Conservation (phyloP, 2,329 filamentous ascomycete species). For the Phyllosticta citribraziliensis region DNA sequence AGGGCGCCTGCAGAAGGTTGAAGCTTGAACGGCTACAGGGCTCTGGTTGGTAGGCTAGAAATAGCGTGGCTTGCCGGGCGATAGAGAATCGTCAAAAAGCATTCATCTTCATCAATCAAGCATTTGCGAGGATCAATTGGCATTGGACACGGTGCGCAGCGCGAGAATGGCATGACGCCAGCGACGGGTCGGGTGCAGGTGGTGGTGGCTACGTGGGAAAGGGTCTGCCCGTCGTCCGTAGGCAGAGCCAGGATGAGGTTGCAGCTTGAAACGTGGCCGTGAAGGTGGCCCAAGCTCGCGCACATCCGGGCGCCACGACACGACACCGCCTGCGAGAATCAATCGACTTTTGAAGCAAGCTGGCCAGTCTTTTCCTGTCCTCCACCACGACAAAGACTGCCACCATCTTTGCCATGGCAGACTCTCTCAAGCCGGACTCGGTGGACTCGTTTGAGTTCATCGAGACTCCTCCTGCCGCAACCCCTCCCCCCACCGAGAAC, state of each 20-base stretch:
- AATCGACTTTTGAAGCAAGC: conserved; percentile 1
- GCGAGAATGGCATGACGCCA: neutral
- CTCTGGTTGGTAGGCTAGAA: neutral
- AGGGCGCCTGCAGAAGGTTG: neutral
- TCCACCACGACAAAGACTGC: neutral
- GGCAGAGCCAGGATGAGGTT: neutral
- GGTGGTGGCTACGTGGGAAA: neutral
- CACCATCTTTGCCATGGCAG: conserved; percentile 17
- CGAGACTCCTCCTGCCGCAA: conserved; percentile 49
- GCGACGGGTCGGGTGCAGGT: neutral
- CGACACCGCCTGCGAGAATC: neutral
- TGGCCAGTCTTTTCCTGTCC: conserved; percentile 28
- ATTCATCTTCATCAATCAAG: neutral
- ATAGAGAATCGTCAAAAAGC: neutral
- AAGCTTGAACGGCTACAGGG: neutral
- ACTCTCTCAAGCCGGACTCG: conserved; percentile 27
- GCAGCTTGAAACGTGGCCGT: conserved; percentile 10
- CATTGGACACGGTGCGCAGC: neutral
- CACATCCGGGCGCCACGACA: conserved; percentile 3
- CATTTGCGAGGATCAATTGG: neutral
- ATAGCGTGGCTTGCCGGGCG: no score
- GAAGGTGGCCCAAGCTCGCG: conserved; percentile 4
- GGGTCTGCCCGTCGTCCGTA: neutral
- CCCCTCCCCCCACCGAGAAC: conserved; percentile 40
- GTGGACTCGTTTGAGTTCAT: conserved; percentile 57